Evolutionary conservation across 23 red algal genomes (phyloP), one percentile per base, ranked within the genome.

Genomic region (Pyropia yezoensis): DNA sequence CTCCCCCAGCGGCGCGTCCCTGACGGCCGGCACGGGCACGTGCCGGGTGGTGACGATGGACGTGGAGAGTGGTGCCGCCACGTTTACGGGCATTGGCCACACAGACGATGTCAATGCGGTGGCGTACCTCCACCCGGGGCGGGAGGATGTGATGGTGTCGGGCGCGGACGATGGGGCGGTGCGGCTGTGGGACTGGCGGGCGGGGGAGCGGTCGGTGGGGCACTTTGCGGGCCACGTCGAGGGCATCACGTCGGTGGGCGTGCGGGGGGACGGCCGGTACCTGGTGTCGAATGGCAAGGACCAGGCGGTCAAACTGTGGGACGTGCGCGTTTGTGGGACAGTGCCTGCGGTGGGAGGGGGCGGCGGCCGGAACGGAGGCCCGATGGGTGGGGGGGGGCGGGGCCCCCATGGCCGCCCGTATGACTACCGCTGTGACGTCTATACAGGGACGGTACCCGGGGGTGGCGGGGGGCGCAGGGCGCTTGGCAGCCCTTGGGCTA

Each of bases 301-400:
- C 62, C 78, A 84, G 49, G 70, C 74, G 52, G 78, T 85, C 71
- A 94, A 94, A 65, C 18, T 94, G 45, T 89, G 84, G 84, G 84
- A 89, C 29, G 62, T 73, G 32, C 58, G 81, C 60, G 75, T 67
- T 55, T 73, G 66, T 47, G 74, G 67, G 18, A 27, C 33, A 19
- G 34, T 49, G 27, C 52, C 57, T 26, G 26, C 63, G 6, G 29
- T 74, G 56, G 69, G 62, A 2, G 30, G 30, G 2, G 30, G 30
- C 30, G 30, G 30, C 30, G 30, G 30, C 30, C 30, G 30, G 2
- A 33, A 33, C 6, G 30, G 30, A 6, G 30, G 30, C 2, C 30
- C 30, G 6, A 2, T 33, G 30, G 20, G 55, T 25, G 39, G 34
- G 58, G 39, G 39, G 28, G 33, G 3, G 47, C 52, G 58, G 12